A percentile compares a stretch with the other conserved stretches of the same genome.
Evolutionary conservation across 2,329 filamentous ascomycete genomes (phyloP).

Genomic region (Penicillium sclerotigenum): DNA sequence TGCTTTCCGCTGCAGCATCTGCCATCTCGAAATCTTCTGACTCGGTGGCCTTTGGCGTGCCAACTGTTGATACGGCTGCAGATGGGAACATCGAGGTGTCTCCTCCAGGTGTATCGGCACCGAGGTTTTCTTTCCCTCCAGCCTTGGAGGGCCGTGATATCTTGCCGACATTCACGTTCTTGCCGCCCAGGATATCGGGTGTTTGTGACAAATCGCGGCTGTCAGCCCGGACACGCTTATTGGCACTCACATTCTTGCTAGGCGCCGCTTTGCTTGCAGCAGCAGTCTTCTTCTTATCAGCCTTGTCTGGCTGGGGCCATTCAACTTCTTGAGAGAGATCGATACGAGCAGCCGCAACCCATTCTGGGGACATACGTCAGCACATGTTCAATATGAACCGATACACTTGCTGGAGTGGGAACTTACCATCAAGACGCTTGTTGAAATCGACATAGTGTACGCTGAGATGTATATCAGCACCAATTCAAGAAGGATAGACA

Average conservation of each 20-base stretch:
- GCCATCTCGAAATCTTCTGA: constrained; percentile 45
- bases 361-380: constrained; percentile 63
- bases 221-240: constrained; percentile 50
- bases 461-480: constrained; percentile 32
- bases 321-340: constrained; percentile 89
- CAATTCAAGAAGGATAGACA: background rate
- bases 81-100: constrained; percentile 33
- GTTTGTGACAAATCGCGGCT: constrained; percentile 57
- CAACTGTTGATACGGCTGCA: constrained; percentile 37
- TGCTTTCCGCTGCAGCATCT: constrained; percentile 34
- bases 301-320: constrained; percentile 89
- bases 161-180: constrained; percentile 48
- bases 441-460: constrained; percentile 99
- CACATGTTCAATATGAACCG: background rate
- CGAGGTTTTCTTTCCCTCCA: constrained; percentile 60
- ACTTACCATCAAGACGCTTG: constrained; percentile 65
- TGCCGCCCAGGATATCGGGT: constrained; percentile 50
- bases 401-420: background rate
- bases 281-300: constrained; percentile 77
- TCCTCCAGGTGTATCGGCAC: constrained; percentile 40
- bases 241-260: constrained; percentile 53
- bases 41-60: constrained; percentile 38
- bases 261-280: constrained; percentile 50
- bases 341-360: constrained; percentile 78
- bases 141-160: constrained; percentile 52